Percentiles rank a stretch among this genome's conserved stretches.
Conservation (phyloP, 805 yeast species). For the Wickerhamomyces sydowiorum region DNA sequence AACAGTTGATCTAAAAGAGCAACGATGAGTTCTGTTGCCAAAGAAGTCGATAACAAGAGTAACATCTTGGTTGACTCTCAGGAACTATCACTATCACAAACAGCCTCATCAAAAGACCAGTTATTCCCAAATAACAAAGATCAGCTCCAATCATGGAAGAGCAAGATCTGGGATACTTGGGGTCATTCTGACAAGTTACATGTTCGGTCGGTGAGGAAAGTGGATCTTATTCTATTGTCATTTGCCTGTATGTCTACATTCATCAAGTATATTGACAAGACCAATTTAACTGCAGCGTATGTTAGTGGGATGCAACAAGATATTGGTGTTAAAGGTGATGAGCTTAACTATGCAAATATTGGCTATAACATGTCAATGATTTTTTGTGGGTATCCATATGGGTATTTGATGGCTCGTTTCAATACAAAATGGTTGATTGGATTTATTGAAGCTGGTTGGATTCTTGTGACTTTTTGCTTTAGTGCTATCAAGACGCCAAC, state of each 20-base stretch:
- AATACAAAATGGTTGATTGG: conserved; percentile 34
- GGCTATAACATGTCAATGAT: conserved; percentile 48
- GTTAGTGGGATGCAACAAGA: conserved; percentile 46
- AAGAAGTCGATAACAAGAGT: too few relatives aligned
- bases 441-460: conserved; percentile 46
- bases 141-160: conserved; percentile 8
- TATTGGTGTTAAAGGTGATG: conserved; percentile 46
- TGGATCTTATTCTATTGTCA: conserved; percentile 4
- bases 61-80: too few relatives aligned
- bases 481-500: conserved; percentile 32
- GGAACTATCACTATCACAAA: too few relatives aligned
- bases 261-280: conserved; percentile 40
- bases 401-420: too few relatives aligned
- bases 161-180: conserved; percentile 9
- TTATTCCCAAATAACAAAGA: too few relatives aligned
- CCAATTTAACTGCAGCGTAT: conserved; percentile 50
- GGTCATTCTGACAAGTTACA: conserved; percentile 5
- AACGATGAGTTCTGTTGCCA: too few relatives aligned
- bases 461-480: conserved; percentile 44
- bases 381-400: conserved; percentile 38
- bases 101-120: too few relatives aligned
- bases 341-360: conserved; percentile 46
- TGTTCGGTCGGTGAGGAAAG: conserved; percentile 6
- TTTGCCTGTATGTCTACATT: conserved; percentile 4
- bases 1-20: too few relatives aligned